These are phyloP conservation scores for Diaporthe citriasiana DNA, from an alignment of 2,329 filamentous ascomycete genomes.

Conservation along the genomic window DNA sequence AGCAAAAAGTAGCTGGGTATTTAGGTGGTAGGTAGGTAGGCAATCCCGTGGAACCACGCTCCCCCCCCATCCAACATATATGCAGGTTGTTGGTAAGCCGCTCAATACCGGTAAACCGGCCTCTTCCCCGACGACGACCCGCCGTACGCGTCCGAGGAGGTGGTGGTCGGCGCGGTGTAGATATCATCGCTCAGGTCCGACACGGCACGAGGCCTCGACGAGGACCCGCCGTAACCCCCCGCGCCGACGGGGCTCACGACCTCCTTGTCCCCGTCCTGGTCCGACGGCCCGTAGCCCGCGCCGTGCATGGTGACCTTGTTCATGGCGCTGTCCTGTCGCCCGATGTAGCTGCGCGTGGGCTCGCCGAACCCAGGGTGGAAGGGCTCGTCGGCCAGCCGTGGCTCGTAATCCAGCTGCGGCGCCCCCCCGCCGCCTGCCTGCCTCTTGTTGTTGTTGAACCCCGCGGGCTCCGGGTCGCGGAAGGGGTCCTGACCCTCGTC, in stretches of 20 bases:
- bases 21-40: not conserved
- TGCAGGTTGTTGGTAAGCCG: not conserved
- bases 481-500: slow-evolving; percentile 47
- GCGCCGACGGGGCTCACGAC: not conserved
- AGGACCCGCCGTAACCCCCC: not conserved
- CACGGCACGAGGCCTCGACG: slow-evolving; percentile 36
- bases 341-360: slow-evolving; percentile 53
- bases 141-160: slow-evolving; percentile 16
- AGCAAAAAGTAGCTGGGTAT: not conserved
- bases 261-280: slow-evolving; percentile 15
- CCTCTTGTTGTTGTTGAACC: slow-evolving; percentile 12
- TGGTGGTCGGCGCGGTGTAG: slow-evolving; percentile 6
- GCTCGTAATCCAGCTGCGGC: slow-evolving; percentile 52
- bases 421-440: slow-evolving; percentile 16
- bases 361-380: slow-evolving; percentile 55
- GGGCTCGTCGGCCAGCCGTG: slow-evolving; percentile 54
- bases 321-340: slow-evolving; percentile 57
- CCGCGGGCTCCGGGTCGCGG: slow-evolving; percentile 45
- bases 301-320: slow-evolving; percentile 60
- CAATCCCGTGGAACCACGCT: not conserved
- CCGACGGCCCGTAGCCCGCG: slow-evolving; percentile 45
- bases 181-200: slow-evolving; percentile 34
- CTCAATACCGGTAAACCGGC: slow-evolving; percentile 44
- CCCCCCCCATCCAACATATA: not conserved
- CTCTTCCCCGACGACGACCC: slow-evolving; percentile 39